Conservation (phyloP, 176 grass and related monocot species). For the Juncus inflexus region DNA sequence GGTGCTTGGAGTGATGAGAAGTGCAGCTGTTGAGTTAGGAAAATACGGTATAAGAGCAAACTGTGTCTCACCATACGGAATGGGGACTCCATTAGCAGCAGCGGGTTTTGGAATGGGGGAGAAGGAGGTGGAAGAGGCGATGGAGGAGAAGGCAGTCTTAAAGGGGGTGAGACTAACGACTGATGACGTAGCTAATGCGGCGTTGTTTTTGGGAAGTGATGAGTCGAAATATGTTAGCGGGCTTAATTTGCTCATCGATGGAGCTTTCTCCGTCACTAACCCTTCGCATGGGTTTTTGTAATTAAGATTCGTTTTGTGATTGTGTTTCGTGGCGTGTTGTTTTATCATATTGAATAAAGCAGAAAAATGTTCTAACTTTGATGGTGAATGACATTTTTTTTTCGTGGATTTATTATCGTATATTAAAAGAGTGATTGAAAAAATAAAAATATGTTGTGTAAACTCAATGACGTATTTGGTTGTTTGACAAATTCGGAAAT, state of each 20-base stretch:
- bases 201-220: conserved; percentile 16
- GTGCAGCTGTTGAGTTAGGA: conserved; percentile 31
- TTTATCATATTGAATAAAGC: too few species aligned
- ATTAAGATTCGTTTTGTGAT: background rate
- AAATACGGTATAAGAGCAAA: conserved; percentile 33
- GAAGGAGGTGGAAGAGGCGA: conserved; percentile 13
- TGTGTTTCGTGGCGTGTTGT: too few species aligned
- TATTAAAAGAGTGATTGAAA: too few species aligned
- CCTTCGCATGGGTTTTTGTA: conserved; percentile 9
- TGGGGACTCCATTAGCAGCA: conserved; percentile 14
- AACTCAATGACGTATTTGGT: too few species aligned
- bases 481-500: too few species aligned
- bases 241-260: conserved; percentile 34
- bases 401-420: too few species aligned
- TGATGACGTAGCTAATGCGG: conserved; percentile 19
- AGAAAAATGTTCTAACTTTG: too few species aligned
- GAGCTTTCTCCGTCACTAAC: conserved; percentile 2
- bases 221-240: conserved; percentile 26
- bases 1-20: conserved; percentile 34
- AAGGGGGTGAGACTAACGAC: conserved; percentile 16
- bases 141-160: conserved; percentile 17
- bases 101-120: background rate
- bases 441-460: too few species aligned
- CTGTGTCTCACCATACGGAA: conserved; percentile 32
- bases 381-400: too few species aligned